These are phyloP conservation scores for Andrographis paniculata DNA, from an alignment of 305 asterid species.

Conservation along the genomic window DNA sequence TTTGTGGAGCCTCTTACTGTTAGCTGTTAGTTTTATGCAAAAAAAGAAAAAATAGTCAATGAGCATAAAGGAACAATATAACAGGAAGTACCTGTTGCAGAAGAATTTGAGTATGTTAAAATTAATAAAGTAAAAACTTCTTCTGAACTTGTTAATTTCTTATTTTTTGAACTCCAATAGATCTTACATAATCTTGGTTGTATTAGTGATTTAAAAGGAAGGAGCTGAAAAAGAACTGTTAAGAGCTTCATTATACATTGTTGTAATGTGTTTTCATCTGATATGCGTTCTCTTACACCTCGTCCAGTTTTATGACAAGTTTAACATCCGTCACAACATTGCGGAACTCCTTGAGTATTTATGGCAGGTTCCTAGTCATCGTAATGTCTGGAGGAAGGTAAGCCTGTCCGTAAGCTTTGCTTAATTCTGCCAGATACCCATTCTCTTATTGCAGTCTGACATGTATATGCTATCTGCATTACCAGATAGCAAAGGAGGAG, in stretches of 20 bases:
- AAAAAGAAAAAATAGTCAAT: no score
- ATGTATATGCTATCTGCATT: conserved; percentile 12
- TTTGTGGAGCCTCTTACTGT: not conserved
- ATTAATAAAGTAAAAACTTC: no score
- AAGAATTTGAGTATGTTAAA: no score
- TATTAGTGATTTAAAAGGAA: not conserved
- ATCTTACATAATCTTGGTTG: not conserved
- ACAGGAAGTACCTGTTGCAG: not conserved
- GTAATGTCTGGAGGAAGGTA: conserved; percentile 95
- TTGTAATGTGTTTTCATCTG: conserved; percentile 7
- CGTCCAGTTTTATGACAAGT: conserved; percentile 93
- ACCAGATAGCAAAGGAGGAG: conserved; percentile 91
- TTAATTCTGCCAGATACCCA: not conserved
- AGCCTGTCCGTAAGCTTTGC: conserved; percentile 15
- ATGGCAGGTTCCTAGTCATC: conserved; percentile 98
- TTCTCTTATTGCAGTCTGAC: conserved; percentile 11
- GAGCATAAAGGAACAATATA: no score
- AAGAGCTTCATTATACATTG: not conserved
- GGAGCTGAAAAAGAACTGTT: not conserved
- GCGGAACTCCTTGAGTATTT: conserved; percentile 96
- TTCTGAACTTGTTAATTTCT: no score
- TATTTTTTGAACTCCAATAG: no score
- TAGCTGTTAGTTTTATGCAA: not conserved
- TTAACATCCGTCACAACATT: conserved; percentile 95
- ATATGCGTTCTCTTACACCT: conserved; percentile 22